A percentile compares a stretch with the other conserved stretches of the same genome.
Evolutionary conservation across 176 grass and related monocot genomes (phyloP).

Genomic region (Triticum urartu): DNA sequence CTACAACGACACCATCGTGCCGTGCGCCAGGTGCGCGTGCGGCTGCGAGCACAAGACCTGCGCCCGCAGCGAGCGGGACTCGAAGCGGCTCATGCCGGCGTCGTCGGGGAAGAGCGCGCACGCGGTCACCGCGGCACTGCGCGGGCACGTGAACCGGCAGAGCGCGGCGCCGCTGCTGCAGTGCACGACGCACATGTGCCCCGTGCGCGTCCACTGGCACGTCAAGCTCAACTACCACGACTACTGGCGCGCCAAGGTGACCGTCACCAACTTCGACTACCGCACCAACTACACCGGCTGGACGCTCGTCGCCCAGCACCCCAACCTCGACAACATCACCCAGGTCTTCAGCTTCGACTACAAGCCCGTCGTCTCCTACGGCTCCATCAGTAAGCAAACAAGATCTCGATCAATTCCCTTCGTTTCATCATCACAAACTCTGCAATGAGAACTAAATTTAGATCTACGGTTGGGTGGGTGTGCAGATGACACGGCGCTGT

Average conservation of each 20-base stretch:
- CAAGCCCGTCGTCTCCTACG: conserved; percentile 72
- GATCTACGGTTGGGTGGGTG: too few relatives aligned
- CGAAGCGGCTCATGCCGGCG: conserved; percentile 40
- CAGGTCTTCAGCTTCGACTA: conserved; percentile 94
- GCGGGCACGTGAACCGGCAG: conserved; percentile 4
- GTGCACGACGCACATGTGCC: conserved; percentile 95
- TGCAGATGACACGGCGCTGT: conserved; percentile 87
- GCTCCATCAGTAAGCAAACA: conserved; percentile 58
- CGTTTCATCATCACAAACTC: too few relatives aligned
- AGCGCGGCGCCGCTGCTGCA: conserved; percentile 54
- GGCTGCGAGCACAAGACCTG: conserved; percentile 89
- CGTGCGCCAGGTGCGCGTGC: conserved; percentile 80
- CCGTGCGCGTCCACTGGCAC: conserved; percentile 92
- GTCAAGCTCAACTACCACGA: conserved; percentile 97
- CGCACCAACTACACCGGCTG: conserved; percentile 92
- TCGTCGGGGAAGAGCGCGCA: conserved; percentile 55
- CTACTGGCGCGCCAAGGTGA: conserved; percentile 88
- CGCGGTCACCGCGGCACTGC: neutral
- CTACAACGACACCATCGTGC: conserved; percentile 92
- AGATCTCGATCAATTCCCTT: too few relatives aligned
- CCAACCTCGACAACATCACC: conserved; percentile 87
- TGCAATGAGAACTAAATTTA: too few relatives aligned
- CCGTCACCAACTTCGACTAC: conserved; percentile 95
- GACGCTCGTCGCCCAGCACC: conserved; percentile 92
- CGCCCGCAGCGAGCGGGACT: conserved; percentile 54